Conservation (phyloP, 1,284 basidiomycete species). For the Exobasidium rhododendri region DNA sequence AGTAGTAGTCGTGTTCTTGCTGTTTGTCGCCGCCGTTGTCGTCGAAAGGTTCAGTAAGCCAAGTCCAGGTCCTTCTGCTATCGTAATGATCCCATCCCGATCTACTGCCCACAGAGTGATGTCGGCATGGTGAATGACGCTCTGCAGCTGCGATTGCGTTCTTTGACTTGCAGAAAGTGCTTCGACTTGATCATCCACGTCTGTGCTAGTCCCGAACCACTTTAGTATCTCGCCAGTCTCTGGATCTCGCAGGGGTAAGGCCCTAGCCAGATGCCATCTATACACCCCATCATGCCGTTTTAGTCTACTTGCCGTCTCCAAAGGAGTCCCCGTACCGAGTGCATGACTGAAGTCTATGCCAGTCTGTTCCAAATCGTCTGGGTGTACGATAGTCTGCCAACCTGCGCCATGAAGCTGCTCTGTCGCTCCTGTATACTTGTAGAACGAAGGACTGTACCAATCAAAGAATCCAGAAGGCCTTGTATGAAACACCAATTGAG, state of each 20-base stretch:
- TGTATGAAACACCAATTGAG: constrained; percentile 54
- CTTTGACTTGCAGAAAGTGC: constrained; percentile 41
- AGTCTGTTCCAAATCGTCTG: constrained; percentile 51
- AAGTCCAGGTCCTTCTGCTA: constrained; percentile 46
- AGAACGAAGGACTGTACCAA: constrained; percentile 30
- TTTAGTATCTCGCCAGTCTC: constrained; percentile 40
- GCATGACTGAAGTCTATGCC: constrained; percentile 50
- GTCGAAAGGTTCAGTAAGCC: constrained; percentile 18
- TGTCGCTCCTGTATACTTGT: constrained; percentile 51
- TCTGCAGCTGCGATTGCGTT: constrained; percentile 40
- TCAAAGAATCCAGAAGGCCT: constrained; percentile 46
- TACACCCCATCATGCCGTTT: constrained; percentile 42
- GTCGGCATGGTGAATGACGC: constrained; percentile 47
- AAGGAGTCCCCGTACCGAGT: constrained; percentile 53
- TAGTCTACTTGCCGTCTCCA: constrained; percentile 52
- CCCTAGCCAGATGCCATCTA: constrained; percentile 51
- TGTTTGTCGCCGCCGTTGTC: constrained; percentile 3
- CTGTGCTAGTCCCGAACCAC: constrained; percentile 53
- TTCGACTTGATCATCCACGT: constrained; percentile 46
- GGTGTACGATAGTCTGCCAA: constrained; percentile 53
- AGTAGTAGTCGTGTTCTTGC: neutral
- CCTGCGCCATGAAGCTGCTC: constrained; percentile 43
- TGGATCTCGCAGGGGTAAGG: constrained; percentile 42
- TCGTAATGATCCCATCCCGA: constrained; percentile 34
- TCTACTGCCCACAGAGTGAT: constrained; percentile 23